These are phyloP conservation scores for Geosmithia flava DNA, from an alignment of 2,329 filamentous ascomycete species.

Conservation along the genomic window DNA sequence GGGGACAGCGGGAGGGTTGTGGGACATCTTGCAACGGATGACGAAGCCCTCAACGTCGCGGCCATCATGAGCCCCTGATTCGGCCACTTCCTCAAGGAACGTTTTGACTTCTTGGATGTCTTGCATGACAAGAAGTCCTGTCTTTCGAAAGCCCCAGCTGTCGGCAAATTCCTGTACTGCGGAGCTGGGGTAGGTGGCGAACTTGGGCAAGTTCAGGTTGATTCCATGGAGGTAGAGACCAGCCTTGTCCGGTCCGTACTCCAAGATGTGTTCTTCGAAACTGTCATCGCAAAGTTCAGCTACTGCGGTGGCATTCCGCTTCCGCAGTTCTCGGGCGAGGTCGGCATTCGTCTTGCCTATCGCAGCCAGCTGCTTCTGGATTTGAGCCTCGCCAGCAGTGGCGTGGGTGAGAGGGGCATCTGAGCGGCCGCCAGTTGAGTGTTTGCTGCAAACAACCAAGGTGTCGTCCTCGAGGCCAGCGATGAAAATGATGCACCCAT, in stretches of 20 bases:
- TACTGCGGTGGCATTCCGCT: constrained; percentile 84
- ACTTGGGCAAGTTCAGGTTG: constrained; percentile 89
- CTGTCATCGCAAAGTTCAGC: constrained; percentile 92
- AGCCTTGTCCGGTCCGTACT: constrained; percentile 69
- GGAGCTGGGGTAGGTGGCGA: constrained; percentile 71
- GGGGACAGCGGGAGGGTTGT: constrained; percentile 33
- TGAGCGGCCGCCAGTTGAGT: constrained; percentile 74
- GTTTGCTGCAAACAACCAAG: constrained; percentile 95
- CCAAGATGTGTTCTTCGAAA: constrained; percentile 94
- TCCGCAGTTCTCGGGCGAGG: constrained; percentile 61
- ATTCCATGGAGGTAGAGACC: constrained; percentile 93
- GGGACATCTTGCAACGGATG: constrained; percentile 67
- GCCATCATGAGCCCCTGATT: constrained; percentile 81
- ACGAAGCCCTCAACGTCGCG: constrained; percentile 96
- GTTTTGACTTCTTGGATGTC: constrained; percentile 60
- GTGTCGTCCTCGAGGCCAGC: constrained; percentile 82
- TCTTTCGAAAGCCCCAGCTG: constrained; percentile 87
- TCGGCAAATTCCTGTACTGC: constrained; percentile 86
- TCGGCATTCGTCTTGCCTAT: constrained; percentile 71
- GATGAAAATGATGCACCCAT: constrained; percentile 99
- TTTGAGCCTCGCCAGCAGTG: constrained; percentile 66
- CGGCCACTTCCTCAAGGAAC: constrained; percentile 75
- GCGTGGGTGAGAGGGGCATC: constrained; percentile 72
- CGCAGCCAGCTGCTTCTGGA: constrained; percentile 65
- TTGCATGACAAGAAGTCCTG: constrained; percentile 66